Conservation (phyloP, 768 basidiomycete species). For the Mycena rosella region DNA sequence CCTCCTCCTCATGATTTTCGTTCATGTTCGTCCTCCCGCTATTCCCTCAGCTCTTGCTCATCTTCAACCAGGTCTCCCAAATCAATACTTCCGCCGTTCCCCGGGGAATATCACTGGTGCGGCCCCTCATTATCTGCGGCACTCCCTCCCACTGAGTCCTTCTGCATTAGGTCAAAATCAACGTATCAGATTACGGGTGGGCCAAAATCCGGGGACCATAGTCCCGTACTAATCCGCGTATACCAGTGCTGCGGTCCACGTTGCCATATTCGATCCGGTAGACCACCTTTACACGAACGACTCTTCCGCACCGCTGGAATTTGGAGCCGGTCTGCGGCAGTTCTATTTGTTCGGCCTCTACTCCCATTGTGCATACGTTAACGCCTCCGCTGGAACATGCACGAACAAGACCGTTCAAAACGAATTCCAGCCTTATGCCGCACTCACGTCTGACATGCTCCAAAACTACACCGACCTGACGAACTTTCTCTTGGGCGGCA, state of each 20-base stretch:
- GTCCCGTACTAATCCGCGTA: conserved; percentile 13
- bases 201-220: conserved; percentile 37
- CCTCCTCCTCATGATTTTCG: conserved; percentile 80
- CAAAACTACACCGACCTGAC: conserved; percentile 72
- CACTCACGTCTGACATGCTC: conserved; percentile 76
- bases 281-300: conserved; percentile 76
- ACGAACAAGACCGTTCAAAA: conserved; percentile 70
- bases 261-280: conserved; percentile 69
- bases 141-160: conserved; percentile 16
- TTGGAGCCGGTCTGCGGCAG: conserved; percentile 72
- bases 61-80: conserved; percentile 76
- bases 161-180: conserved; percentile 73
- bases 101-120: conserved; percentile 80
- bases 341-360: conserved; percentile 87
- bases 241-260: conserved; percentile 64
- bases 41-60: conserved; percentile 23
- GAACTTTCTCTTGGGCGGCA: conserved; percentile 61
- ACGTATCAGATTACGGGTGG: conserved; percentile 80
- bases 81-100: conserved; percentile 83
- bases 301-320: conserved; percentile 69
- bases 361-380: conserved; percentile 81
- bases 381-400: conserved; percentile 71
- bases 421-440: conserved; percentile 74
- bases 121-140: conserved; percentile 30
- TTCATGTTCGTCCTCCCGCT: conserved; percentile 69